Evolutionary conservation across 495 filamentous ascomycete species (phyloP).

Genomic region (Neurospora intermedia): DNA sequence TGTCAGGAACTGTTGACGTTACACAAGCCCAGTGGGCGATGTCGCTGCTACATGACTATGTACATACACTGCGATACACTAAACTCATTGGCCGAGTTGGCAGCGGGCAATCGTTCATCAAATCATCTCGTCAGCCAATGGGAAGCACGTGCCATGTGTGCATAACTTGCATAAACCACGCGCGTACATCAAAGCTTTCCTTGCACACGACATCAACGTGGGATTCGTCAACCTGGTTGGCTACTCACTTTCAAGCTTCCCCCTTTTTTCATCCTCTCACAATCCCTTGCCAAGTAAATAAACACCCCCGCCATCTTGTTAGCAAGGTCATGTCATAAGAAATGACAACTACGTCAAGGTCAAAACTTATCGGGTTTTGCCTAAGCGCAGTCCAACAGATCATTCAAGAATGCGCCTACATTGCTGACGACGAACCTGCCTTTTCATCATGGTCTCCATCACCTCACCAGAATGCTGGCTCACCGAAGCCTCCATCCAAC

Average conservation of each 20-base stretch:
- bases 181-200: neutral
- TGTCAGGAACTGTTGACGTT: neutral
- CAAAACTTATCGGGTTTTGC: slow-evolving; percentile 1
- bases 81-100: neutral
- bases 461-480: neutral
- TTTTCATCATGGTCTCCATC: neutral
- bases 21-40: neutral
- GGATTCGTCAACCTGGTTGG: neutral
- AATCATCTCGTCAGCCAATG: neutral
- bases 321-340: neutral
- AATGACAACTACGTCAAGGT: neutral
- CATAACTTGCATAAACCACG: neutral
- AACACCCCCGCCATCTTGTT: neutral
- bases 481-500: neutral
- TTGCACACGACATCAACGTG: neutral
- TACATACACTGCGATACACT: too few species aligned
- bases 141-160: neutral
- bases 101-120: neutral
- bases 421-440: slow-evolving; percentile 1
- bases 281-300: neutral
- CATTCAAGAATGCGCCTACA: slow-evolving; percentile 16
- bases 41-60: neutral
- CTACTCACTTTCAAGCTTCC: neutral
- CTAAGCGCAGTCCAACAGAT: slow-evolving; percentile 15
- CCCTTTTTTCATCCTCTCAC: neutral